These are phyloP conservation scores for Inonotus hispidus DNA, from an alignment of 1,284 basidiomycete species.

Conservation along the genomic window DNA sequence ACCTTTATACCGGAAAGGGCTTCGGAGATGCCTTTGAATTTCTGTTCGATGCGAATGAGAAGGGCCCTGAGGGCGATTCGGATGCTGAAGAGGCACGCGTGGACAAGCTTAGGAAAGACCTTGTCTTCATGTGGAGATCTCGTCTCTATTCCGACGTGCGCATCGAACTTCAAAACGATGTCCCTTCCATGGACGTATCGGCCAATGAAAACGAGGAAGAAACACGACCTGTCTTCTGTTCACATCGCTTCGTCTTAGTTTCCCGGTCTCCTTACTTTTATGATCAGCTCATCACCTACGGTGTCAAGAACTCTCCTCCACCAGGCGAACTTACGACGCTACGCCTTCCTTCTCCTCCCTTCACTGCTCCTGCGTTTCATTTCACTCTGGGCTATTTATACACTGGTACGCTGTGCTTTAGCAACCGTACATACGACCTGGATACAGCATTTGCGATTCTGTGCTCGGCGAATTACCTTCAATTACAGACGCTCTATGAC, in stretches of 20 bases:
- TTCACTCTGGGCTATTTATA: constrained; percentile 95
- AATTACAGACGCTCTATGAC: constrained; percentile 66
- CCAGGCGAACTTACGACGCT: constrained; percentile 50
- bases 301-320: constrained; percentile 30
- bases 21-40: constrained; percentile 87
- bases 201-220: constrained; percentile 57
- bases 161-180: constrained; percentile 67
- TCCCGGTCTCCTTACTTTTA: constrained; percentile 88
- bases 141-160: constrained; percentile 88
- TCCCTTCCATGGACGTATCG: constrained; percentile 36
- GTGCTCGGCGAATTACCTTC: constrained; percentile 78
- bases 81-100: constrained; percentile 67
- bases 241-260: constrained; percentile 89
- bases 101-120: constrained; percentile 85
- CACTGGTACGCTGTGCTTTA: constrained; percentile 90
- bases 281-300: constrained; percentile 61
- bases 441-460: constrained; percentile 89
- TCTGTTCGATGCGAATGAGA: constrained; percentile 65
- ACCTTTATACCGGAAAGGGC: constrained; percentile 84
- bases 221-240: constrained; percentile 78
- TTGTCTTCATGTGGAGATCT: constrained; percentile 95
- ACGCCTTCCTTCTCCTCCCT: constrained; percentile 84
- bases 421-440: constrained; percentile 89
- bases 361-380: constrained; percentile 91
- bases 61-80: constrained; percentile 56